Conservation (phyloP, 2,329 filamentous ascomycete genomes). For the Colletotrichum sp. region DNA sequence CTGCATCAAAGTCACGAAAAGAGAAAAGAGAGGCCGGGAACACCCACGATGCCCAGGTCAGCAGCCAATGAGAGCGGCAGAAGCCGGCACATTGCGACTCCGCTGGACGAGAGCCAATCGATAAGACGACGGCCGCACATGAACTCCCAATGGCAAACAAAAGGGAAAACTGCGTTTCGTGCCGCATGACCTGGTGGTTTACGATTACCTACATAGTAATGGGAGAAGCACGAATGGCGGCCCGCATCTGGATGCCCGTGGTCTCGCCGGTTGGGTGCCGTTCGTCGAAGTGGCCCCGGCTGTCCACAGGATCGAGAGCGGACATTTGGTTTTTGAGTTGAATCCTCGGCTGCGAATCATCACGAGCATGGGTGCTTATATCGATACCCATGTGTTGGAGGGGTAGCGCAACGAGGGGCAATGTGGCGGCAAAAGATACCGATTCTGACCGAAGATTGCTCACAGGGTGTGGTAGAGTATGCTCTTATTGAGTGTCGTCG, state of each 20-base stretch:
- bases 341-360: background rate
- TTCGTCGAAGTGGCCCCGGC: background rate
- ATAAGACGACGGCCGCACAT: background rate
- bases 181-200: background rate
- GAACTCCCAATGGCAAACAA: background rate
- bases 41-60: background rate
- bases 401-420: background rate
- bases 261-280: conserved; percentile 20
- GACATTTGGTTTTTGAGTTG: background rate
- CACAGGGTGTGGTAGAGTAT: background rate
- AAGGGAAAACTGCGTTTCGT: background rate
- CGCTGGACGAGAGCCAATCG: conserved; percentile 11
- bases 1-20: background rate
- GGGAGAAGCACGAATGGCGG: background rate
- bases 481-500: background rate
- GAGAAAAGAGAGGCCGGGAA: background rate
- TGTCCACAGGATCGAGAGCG: background rate
- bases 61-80: conserved; percentile 19
- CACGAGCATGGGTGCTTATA: background rate
- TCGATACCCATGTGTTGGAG: background rate
- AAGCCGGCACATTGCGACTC: conserved; percentile 19
- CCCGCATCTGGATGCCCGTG: conserved; percentile 15
- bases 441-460: background rate
- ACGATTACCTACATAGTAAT: background rate
- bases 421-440: background rate